These are phyloP conservation scores for Apiospora hydei DNA, from an alignment of 2,329 filamentous ascomycete genomes.

Conservation along the genomic window DNA sequence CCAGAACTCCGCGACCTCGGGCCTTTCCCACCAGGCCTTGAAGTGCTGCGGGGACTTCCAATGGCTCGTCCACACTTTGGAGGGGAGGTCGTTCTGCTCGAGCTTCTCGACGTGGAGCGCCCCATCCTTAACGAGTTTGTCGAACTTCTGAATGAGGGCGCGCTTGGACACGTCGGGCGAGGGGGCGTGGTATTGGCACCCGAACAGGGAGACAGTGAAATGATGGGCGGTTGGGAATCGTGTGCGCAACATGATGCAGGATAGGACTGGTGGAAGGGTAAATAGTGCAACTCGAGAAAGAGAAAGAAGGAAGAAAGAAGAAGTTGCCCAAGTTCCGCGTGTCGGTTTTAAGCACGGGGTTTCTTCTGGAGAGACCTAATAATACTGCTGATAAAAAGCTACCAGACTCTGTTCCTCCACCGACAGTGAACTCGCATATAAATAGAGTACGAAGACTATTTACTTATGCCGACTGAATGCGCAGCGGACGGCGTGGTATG, in stretches of 20 bases:
- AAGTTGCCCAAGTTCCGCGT: background rate
- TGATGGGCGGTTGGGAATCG: slow-evolving; percentile 19
- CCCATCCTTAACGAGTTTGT: background rate
- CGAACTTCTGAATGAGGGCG: background rate
- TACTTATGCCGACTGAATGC: too few relatives aligned
- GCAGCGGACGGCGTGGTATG: too few relatives aligned
- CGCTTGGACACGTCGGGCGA: background rate
- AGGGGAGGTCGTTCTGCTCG: slow-evolving; percentile 17
- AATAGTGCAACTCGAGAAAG: too few relatives aligned
- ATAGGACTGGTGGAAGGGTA: background rate
- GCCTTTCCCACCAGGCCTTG: slow-evolving; percentile 16
- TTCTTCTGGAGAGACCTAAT: too few relatives aligned
- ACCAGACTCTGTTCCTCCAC: too few relatives aligned
- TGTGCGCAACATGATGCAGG: background rate
- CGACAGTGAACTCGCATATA: too few relatives aligned
- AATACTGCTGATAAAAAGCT: too few relatives aligned
- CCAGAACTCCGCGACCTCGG: background rate
- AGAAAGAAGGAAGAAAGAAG: background rate
- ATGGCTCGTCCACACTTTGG: slow-evolving; percentile 12
- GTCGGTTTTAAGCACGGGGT: too few relatives aligned
- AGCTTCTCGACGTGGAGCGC: background rate
- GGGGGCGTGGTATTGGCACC: slow-evolving; percentile 1
- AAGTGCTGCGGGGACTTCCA: slow-evolving; percentile 13
- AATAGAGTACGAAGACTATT: too few relatives aligned
- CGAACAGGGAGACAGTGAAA: background rate